Percentiles rank a stretch among this genome's conserved stretches.
phyloP scores from a whole-genome alignment of 768 basidiomycete species.

The Lanmaoa rubissima region DNA sequence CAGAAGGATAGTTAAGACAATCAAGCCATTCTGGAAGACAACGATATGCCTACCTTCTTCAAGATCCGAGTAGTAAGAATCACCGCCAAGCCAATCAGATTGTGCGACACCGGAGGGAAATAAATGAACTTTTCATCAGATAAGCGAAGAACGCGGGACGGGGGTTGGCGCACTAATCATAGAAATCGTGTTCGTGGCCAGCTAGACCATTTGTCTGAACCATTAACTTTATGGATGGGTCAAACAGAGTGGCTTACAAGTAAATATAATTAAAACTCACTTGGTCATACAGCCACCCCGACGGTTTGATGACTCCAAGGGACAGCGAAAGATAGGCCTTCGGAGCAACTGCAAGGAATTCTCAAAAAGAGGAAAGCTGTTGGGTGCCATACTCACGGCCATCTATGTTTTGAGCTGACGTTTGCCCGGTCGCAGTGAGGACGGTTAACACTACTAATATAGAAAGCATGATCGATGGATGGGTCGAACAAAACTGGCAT shows the following conservation, averaged over 20 bases:
- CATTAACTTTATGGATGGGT: background rate
- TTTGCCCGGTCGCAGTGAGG: background rate
- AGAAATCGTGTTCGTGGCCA: background rate
- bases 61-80: background rate
- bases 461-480: background rate
- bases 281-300: background rate
- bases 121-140: background rate
- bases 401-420: background rate
- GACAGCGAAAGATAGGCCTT: background rate
- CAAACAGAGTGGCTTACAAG: background rate
- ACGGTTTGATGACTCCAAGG: background rate
- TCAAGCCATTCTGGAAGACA: background rate
- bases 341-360: background rate
- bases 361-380: background rate
- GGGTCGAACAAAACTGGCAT: too few species aligned
- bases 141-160: background rate
- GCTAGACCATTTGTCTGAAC: conserved; percentile 2
- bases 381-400: background rate
- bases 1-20: background rate
- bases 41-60: background rate
- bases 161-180: background rate
- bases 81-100: background rate
- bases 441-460: background rate
- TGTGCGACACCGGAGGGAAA: background rate
- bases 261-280: background rate